phyloP scores from a whole-genome alignment of 495 filamentous ascomycete species.

The Lentithecium fluviatile region DNA sequence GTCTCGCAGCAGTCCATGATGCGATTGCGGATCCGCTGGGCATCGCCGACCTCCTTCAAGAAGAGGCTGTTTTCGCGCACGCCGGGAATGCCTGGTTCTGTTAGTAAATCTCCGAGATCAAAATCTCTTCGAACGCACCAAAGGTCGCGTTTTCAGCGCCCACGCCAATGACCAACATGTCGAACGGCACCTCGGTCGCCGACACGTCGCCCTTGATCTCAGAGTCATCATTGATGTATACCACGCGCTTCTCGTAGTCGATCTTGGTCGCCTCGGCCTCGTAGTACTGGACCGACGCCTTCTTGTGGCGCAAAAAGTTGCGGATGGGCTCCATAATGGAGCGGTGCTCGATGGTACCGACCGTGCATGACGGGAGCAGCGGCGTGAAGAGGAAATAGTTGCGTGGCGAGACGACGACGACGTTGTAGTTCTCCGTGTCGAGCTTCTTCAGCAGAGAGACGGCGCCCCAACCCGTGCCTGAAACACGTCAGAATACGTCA shows the following conservation, averaged over 20 bases:
- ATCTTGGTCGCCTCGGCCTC: slow-evolving; percentile 98
- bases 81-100: slow-evolving; percentile 70
- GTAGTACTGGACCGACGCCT: slow-evolving; percentile 88
- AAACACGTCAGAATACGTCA: slow-evolving; percentile 12
- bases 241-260: slow-evolving; percentile 84
- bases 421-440: slow-evolving; percentile 98
- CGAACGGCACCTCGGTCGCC: slow-evolving; percentile 89
- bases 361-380: slow-evolving; percentile 93
- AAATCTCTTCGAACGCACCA: slow-evolving; percentile 52
- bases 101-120: slow-evolving; percentile 11
- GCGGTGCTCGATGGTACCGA: slow-evolving; percentile 94
- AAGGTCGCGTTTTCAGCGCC: slow-evolving; percentile 99
- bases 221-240: slow-evolving; percentile 86
- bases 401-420: slow-evolving; percentile 90
- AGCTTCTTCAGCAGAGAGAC: slow-evolving; percentile 97
- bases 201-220: slow-evolving; percentile 83
- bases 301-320: slow-evolving; percentile 90
- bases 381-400: slow-evolving; percentile 99
- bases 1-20: slow-evolving; percentile 99
- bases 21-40: slow-evolving; percentile 91
- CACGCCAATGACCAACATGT: slow-evolving; percentile 96
- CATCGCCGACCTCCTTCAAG: slow-evolving; percentile 95
- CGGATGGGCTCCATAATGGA: slow-evolving; percentile 99
- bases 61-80: slow-evolving; percentile 96
- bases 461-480: slow-evolving; percentile 94